Conservation (phyloP, 1,284 basidiomycete species). For the Sparassis latifolia region DNA sequence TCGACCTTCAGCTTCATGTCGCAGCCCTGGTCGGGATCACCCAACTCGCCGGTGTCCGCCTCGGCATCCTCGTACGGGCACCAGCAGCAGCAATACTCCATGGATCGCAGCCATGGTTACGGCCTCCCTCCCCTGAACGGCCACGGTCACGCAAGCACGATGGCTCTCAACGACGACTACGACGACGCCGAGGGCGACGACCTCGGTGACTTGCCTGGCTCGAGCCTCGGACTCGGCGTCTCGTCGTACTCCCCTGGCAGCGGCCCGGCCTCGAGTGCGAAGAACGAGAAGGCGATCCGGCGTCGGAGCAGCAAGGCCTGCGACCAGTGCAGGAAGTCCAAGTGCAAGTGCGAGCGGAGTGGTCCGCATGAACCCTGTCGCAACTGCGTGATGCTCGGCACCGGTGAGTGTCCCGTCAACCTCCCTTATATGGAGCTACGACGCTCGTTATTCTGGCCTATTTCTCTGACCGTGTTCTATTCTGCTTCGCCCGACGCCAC, state of each 20-base stretch:
- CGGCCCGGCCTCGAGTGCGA: slow-evolving; percentile 13
- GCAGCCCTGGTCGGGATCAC: slow-evolving; percentile 16
- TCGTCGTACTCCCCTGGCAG: slow-evolving; percentile 14
- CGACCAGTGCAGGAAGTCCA: slow-evolving; percentile 76
- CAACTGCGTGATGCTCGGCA: slow-evolving; percentile 65
- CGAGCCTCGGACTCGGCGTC: slow-evolving; percentile 13
- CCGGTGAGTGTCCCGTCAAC: slow-evolving; percentile 39
- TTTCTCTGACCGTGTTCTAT: background rate
- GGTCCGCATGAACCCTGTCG: slow-evolving; percentile 54
- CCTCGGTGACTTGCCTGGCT: slow-evolving; percentile 23
- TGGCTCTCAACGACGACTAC: slow-evolving; percentile 27
- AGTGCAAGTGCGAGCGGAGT: slow-evolving; percentile 69
- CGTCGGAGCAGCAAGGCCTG: slow-evolving; percentile 72
- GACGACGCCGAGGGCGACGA: slow-evolving; percentile 31
- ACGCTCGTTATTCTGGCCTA: background rate
- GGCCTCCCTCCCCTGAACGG: slow-evolving; percentile 15
- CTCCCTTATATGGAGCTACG: background rate
- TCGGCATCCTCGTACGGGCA: slow-evolving; percentile 18
- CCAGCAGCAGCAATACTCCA: slow-evolving; percentile 16
- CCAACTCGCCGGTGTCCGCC: slow-evolving; percentile 14
- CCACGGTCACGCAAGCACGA: slow-evolving; percentile 15
- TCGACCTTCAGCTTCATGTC: slow-evolving; percentile 30
- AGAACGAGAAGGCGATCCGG: slow-evolving; percentile 46
- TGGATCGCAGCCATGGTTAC: slow-evolving; percentile 20
- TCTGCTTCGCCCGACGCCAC: background rate